A percentile compares a stretch with the other conserved stretches of the same genome.
Conservation (phyloP, 805 yeast species). For the Metschnikowia matae region DNA sequence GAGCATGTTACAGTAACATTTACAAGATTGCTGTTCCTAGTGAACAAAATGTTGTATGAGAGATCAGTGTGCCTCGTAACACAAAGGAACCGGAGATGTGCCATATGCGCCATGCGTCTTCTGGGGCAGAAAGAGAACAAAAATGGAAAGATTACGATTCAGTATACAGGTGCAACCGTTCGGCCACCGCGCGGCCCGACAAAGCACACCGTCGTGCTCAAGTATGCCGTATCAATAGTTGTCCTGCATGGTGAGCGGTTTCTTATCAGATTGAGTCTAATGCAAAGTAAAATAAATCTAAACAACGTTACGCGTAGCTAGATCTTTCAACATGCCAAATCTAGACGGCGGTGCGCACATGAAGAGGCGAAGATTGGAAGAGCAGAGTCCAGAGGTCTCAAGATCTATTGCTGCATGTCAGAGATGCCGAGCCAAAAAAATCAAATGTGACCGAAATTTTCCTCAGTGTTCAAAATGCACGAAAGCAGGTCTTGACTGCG, state of each 20-base stretch:
- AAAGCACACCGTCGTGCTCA: background rate
- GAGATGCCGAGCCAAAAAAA: constrained; percentile 67
- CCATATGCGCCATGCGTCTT: background rate
- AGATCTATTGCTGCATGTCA: constrained; percentile 81
- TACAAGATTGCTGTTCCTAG: background rate
- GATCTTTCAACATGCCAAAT: constrained; percentile 12
- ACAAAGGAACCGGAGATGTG: background rate
- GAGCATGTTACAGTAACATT: background rate
- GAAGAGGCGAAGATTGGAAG: constrained; percentile 1
- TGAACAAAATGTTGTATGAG: background rate
- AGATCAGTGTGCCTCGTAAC: background rate
- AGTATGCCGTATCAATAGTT: background rate
- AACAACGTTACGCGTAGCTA: constrained; percentile 27
- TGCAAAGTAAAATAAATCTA: constrained; percentile 29
- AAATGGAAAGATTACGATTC: background rate
- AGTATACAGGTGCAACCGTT: background rate
- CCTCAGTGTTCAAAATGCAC: constrained; percentile 63
- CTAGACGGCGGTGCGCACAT: background rate
- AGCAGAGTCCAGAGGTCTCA: constrained; percentile 30
- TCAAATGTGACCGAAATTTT: constrained; percentile 63
- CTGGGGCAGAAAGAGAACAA: background rate
- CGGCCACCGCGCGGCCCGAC: background rate
- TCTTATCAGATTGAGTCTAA: constrained; percentile 23
- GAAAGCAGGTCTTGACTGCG: constrained; percentile 68
- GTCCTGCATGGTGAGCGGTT: background rate